phyloP scores from a whole-genome alignment of 1,284 basidiomycete genomes.

The Pascua sp. region DNA sequence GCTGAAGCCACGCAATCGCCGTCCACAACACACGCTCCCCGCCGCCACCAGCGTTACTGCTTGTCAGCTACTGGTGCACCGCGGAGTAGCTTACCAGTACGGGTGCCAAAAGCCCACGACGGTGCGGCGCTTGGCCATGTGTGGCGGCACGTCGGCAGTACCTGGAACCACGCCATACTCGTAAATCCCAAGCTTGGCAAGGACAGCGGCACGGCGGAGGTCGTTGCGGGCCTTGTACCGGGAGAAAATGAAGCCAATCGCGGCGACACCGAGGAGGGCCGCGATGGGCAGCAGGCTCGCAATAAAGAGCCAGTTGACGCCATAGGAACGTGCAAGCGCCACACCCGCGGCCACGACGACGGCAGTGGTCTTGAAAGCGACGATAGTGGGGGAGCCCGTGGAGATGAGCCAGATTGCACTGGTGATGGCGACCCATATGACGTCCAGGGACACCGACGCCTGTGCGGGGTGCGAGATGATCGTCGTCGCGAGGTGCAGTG shows the following conservation, averaged over 20 bases:
- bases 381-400: constrained; percentile 30
- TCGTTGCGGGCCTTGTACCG: constrained; percentile 28
- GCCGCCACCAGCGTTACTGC: constrained; percentile 92
- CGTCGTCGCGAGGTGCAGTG: constrained; percentile 13
- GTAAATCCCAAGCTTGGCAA: constrained; percentile 32
- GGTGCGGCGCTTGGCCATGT: constrained; percentile 27
- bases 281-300: constrained; percentile 37
- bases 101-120: constrained; percentile 90
- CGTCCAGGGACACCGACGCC: constrained; percentile 63
- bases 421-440: constrained; percentile 54
- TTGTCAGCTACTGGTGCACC: not conserved
- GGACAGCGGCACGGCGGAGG: constrained; percentile 21
- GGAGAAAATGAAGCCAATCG: constrained; percentile 14
- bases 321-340: constrained; percentile 15
- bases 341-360: constrained; percentile 4
- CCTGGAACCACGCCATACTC: constrained; percentile 32
- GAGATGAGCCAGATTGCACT: constrained; percentile 30
- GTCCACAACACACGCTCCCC: constrained; percentile 96
- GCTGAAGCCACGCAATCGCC: constrained; percentile 75
- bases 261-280: constrained; percentile 23
- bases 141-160: constrained; percentile 28
- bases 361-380: constrained; percentile 19
- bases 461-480: constrained; percentile 63
- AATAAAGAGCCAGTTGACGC: constrained; percentile 40
- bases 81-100: constrained; percentile 66